A percentile compares a stretch with the other conserved stretches of the same genome.
Evolutionary conservation across 768 basidiomycete genomes (phyloP).

Genomic region (Lactarius indigo): DNA sequence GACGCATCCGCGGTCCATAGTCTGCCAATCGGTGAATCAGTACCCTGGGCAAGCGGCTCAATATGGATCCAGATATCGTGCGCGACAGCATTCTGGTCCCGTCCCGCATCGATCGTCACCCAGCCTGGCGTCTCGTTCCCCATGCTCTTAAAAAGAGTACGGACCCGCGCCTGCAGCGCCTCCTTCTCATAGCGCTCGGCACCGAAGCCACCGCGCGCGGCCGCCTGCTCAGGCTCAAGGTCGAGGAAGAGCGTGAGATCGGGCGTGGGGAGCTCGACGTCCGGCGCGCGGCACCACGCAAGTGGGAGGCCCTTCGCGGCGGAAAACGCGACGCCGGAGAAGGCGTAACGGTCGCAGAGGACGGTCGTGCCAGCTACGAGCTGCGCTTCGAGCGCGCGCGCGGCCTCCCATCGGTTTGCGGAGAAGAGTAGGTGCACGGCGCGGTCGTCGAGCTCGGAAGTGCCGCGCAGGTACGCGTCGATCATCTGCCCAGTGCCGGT

Average conservation of each 20-base stretch:
- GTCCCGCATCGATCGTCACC: constrained; percentile 59
- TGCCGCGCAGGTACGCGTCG: constrained; percentile 80
- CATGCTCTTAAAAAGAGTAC: constrained; percentile 55
- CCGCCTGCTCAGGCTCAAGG: constrained; percentile 66
- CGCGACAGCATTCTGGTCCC: constrained; percentile 45
- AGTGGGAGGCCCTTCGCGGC: constrained; percentile 65
- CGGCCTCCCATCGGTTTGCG: constrained; percentile 95
- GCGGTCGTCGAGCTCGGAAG: constrained; percentile 85
- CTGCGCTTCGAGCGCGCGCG: constrained; percentile 65
- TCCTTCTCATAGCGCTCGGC: constrained; percentile 83
- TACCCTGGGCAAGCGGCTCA: constrained; percentile 39
- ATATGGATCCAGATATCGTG: constrained; percentile 54
- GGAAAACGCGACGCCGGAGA: constrained; percentile 93
- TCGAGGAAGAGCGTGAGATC: constrained; percentile 88
- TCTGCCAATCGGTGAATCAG: constrained; percentile 41
- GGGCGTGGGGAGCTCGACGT: constrained; percentile 83
- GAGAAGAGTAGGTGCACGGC: constrained; percentile 93
- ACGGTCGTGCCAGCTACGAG: constrained; percentile 65
- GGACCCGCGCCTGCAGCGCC: constrained; percentile 67
- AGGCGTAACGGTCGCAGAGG: constrained; percentile 92
- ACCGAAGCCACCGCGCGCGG: constrained; percentile 74
- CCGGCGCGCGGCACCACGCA: constrained; percentile 83
- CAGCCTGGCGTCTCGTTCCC: constrained; percentile 40
- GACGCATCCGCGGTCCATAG: constrained; percentile 48
- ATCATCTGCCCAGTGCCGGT: constrained; percentile 92